Evolutionary conservation across 2,329 filamentous ascomycete species (phyloP).

Genomic region (Microcera coccophila): DNA sequence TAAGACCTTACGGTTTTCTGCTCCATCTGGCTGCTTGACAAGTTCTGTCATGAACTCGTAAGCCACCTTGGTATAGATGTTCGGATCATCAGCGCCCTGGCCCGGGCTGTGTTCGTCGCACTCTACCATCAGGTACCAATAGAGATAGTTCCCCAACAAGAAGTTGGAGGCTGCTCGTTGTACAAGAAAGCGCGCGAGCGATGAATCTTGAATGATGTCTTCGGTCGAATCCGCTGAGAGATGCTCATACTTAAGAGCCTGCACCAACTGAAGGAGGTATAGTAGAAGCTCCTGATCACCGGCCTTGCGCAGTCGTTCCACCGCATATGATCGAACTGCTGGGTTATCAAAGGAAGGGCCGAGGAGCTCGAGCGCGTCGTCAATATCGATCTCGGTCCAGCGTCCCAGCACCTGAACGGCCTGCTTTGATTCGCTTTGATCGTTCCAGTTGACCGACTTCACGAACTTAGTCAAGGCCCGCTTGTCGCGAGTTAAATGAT

Average conservation of each 20-base stretch:
- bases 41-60: slow-evolving; percentile 95
- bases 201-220: slow-evolving; percentile 69
- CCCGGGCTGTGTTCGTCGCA: slow-evolving; percentile 80
- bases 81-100: slow-evolving; percentile 69
- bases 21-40: slow-evolving; percentile 65
- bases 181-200: slow-evolving; percentile 84
- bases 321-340: slow-evolving; percentile 86
- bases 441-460: slow-evolving; percentile 94
- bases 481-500: slow-evolving; percentile 91
- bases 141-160: slow-evolving; percentile 87
- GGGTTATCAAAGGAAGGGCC: slow-evolving; percentile 88
- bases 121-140: slow-evolving; percentile 99
- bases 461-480: slow-evolving; percentile 92
- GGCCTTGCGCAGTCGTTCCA: slow-evolving; percentile 84
- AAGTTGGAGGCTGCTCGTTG: slow-evolving; percentile 83
- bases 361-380: slow-evolving; percentile 90
- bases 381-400: slow-evolving; percentile 96
- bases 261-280: slow-evolving; percentile 90
- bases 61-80: slow-evolving; percentile 87
- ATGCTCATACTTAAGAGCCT: slow-evolving; percentile 90
- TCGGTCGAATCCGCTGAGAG: slow-evolving; percentile 56
- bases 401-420: slow-evolving; percentile 85
- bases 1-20: slow-evolving; percentile 70
- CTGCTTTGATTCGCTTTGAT: slow-evolving; percentile 78
- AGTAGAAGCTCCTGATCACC: slow-evolving; percentile 88